These are phyloP conservation scores for Cnidoscolus chayamansa DNA, from an alignment of 441 rosid species.

Conservation along the genomic window DNA sequence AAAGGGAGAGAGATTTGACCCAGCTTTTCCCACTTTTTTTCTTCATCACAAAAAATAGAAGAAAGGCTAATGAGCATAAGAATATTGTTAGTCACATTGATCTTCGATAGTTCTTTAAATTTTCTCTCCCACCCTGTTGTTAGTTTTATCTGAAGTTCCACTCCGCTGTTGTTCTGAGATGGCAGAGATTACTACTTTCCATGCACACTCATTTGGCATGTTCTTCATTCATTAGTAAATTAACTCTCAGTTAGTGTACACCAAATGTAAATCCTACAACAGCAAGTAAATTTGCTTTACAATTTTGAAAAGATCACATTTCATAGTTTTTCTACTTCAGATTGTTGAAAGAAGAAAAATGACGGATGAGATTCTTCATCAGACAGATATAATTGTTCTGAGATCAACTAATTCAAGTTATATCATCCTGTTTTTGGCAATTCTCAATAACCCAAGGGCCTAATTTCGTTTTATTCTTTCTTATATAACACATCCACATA, in stretches of 20 bases:
- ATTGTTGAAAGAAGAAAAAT: neutral
- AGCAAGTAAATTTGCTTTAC: neutral
- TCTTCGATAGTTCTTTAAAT: neutral
- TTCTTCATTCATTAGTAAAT: neutral
- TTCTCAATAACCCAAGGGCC: neutral
- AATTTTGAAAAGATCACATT: constrained; percentile 4
- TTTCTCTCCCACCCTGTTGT: neutral
- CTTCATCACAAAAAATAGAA: neutral
- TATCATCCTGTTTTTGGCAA: neutral
- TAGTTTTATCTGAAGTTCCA: neutral
- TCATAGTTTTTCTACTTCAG: neutral
- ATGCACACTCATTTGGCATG: neutral
- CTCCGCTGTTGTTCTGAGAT: neutral
- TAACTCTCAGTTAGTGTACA: neutral
- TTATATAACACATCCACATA: neutral
- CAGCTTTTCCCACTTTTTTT: neutral
- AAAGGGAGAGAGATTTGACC: too few relatives aligned
- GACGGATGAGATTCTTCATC: neutral
- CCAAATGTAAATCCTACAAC: neutral
- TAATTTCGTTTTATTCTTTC: neutral
- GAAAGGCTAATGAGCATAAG: neutral
- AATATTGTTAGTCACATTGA: neutral
- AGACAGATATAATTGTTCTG: neutral
- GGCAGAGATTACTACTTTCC: neutral
- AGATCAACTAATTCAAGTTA: neutral